Base-by-base conservation (phyloP, 2,329 filamentous ascomycete genomes). In the Nothophoma quercina region DNA sequence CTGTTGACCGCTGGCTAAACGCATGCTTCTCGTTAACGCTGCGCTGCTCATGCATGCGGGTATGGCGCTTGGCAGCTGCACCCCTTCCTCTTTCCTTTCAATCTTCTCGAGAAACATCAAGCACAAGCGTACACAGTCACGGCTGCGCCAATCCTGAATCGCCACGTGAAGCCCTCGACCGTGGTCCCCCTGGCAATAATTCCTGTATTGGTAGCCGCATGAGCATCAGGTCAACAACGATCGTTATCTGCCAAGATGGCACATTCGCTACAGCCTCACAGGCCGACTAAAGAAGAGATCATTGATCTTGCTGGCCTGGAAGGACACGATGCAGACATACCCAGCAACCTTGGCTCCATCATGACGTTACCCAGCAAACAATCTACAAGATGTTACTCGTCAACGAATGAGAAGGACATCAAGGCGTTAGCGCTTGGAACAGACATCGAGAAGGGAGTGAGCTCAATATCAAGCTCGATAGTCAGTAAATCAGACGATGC, bases 241-340 rank as follows among this genome's bases (percentile, higher is more conserved):
- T 39, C 22, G 2, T 34, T 34, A 19, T 21, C 12, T 32, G 28
- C 38, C 28, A 43, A 12, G 3, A 53, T 48, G 50, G 10, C 32
- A 34, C 33, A 48, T 28, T 29, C 39, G 5, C 15, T 48, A 12
- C 43, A 33, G 16, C n/a, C 36, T 7, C 23, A 32, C n/a, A 60
- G 64, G 16, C 65, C 68, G 1, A 67, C 67, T 5, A 57, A 64
- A 33, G 68, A 63, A 48, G 71, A 74, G 38, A 69, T 74, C 15
- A 67, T 74, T 33, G 65, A 71, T 7, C 60, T 72, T 12, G 71
- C 75, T 10, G 66, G 55, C 26, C 62, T 68, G 13, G 74, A 76
- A 60, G 70, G 70, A 8, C 74, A 76, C 38, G 73, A 76, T 62
- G 72, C 74, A 40, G 73, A 76, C 46, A 75, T 76, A 23, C 70